Base-by-base conservation (phyloP, 2,329 filamentous ascomycete genomes). In the Ophiostoma perfectum region DNA sequence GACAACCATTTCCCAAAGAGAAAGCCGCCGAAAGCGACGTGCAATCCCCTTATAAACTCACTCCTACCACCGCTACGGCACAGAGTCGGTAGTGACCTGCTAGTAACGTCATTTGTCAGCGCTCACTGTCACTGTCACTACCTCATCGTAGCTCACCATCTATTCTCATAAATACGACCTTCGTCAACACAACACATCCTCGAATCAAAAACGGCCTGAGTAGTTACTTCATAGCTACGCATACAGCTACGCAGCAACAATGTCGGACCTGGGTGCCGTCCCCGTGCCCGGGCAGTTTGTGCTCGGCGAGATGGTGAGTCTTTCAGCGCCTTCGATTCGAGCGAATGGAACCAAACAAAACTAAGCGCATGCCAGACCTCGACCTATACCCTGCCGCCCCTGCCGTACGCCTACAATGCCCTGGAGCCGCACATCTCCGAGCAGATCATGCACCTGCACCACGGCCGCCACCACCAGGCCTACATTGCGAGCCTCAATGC, bases 401-500 rank as follows among this genome's bases (percentile, higher is more conserved):
- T 78, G n/a, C 75, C 75, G 0, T 78, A 76, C 67, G 72, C 72
- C 12, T 77, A 77, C 70, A 70, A 77, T 71, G 76, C 75, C 3
- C 87, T 93, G 71, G 90, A 93, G 78, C 80, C 79, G 11, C 74
- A 78, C 76, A 87, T 97, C 81, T 93, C 90, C 65, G 90, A 90
- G 78, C 88, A 95, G 81, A 96, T 96, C 82, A 97, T 97, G 93
- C 91, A 96, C 81, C 87, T 96, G 47, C 93, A 97, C 84, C 90
- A 97, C 86, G 89, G 86, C 82, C 94, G 93, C 81, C 93, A 97
- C 85, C 93, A 97, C 83, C 88, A 94, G 81, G 93, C 93, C 75
- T 97, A 97, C 78, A 92, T 97, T 74, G 95, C 88, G 78, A 90
- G 89, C 78, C 91, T 91, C 83, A 97, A 97, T 82, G 84, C 88